Evolutionary conservation across 257 asterid species (phyloP), one percentile per base, ranked within the genome.

Genomic region (Solanum chiquidenum): DNA sequence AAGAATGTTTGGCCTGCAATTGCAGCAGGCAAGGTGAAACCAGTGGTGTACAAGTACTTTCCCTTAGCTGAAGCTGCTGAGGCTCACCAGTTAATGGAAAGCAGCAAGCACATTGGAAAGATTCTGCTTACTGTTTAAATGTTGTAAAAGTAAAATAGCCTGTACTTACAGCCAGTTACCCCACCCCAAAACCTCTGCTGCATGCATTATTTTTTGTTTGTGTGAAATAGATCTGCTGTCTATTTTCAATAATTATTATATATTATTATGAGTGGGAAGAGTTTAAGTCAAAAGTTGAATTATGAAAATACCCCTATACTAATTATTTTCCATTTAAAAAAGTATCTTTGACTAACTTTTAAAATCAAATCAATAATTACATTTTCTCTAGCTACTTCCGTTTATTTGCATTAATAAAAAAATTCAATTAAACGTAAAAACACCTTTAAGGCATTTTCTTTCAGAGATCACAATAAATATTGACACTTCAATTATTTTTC

Each of bases 101-200:
- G 95, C 95, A 95, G 99, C 96, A 89, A 91, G 88, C 98, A 96
- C 86, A 94, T 97, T 12, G 99, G 99, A 77, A 97, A 97, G 93
- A 95, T 96, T 38, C 85, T 97, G 86, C 98, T 97, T 68, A 46
- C 91, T 8, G 91, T 89, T 72, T 89, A 88, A 91, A 68, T 55
- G 52, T 35, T 55, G 75, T 55, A 83, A 37, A 58, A 55, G 60
- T 35, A 79, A 27, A 23, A 79, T 79, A 0, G 38, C 27, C 66
- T 16, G 64, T 14, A 79, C n/a, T 42, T 1, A 23, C 34, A 76
- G 83, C 42, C 42, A 16, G 7, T 20, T 6, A 12, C 0, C 37
- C 4, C 13, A 9, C 74, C 23, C 23, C 11, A 3, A 0, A 14
- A 38, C 58, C 37, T n/a, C 23, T 77, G 60, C 83, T 38, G 84